A percentile compares a stretch with the other conserved stretches of the same genome.
phyloP scores from a whole-genome alignment of 768 basidiomycete species.

The Chalciporus pseudorubinellus region DNA sequence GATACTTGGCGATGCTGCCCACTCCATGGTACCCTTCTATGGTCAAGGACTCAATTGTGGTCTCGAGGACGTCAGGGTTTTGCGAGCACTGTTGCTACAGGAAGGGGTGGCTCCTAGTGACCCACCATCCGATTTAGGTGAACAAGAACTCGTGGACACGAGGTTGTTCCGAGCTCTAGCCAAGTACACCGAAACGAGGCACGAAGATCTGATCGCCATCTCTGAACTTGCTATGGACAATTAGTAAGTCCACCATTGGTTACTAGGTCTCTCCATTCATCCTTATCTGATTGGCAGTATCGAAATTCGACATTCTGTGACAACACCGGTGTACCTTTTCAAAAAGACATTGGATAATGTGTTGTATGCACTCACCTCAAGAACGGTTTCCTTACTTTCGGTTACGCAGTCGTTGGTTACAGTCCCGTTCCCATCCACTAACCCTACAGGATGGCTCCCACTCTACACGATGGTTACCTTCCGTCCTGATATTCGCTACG shows the following conservation, averaged over 20 bases:
- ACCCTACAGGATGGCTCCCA: constrained; percentile 81
- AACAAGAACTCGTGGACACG: constrained; percentile 44
- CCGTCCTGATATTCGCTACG: constrained; percentile 91
- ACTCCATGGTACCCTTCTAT: constrained; percentile 98
- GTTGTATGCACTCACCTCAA: constrained; percentile 59
- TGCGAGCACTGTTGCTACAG: constrained; percentile 70
- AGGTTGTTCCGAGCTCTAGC: constrained; percentile 64
- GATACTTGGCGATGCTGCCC: constrained; percentile 91
- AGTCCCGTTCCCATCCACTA: constrained; percentile 55
- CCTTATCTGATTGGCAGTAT: constrained; percentile 51
- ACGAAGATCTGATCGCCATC: constrained; percentile 89
- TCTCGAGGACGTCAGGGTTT: constrained; percentile 92
- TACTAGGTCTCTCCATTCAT: constrained; percentile 21
- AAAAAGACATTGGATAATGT: constrained; percentile 78
- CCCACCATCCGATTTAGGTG: constrained; percentile 29
- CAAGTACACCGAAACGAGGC: constrained; percentile 77
- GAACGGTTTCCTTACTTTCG: constrained; percentile 45
- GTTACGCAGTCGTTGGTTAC: constrained; percentile 46
- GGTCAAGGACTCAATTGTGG: constrained; percentile 98
- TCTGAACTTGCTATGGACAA: constrained; percentile 93
- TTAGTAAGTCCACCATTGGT: constrained; percentile 66
- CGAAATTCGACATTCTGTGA: constrained; percentile 93
- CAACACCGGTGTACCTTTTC: constrained; percentile 74
- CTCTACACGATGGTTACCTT: constrained; percentile 99
- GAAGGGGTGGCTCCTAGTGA: constrained; percentile 57